Base-by-base conservation (phyloP, 2,329 filamentous ascomycete species). In the Arthrobotrys megalospora region DNA sequence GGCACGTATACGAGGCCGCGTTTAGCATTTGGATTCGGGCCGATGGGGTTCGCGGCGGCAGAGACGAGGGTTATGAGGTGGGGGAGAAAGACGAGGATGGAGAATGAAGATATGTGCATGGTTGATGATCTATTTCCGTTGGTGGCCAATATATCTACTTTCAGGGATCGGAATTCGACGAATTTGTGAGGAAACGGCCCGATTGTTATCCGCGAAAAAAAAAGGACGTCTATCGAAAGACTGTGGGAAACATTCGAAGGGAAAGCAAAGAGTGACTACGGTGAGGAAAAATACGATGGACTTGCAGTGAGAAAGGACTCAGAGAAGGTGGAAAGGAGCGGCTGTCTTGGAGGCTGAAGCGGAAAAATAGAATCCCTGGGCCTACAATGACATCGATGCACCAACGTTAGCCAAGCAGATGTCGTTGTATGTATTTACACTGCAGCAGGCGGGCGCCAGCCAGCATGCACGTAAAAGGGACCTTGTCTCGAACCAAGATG, bases 1-100 rank as follows among this genome's bases (percentile, higher is more conserved):
- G 89, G 87, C 16, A 92, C 88, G 84, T 90, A 92, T 82, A 90
- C 88, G 65, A 96, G 90, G 32, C 92, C 92, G 80, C 93, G 91
- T 84, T 94, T 94, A 14, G 86, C 82, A 5, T 77, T 77, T 52
- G 73, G 73, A 71, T 77, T 77, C 6, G 73, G 73, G 43, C 73
- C 73, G 50, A 77, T 77, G 16, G 73, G 73, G 41, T 77, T 77
- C 34, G 73, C 63, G 28, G 71, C 50, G 24, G 73, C 73, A 10
- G 73, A 58, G 34, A 67, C 73, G 52, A 71, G 38, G 7, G 36
- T 36, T 24, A 77, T 2, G 11, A 77, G 62, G 60, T 62, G 52
- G 24, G 66, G 41, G 34, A 70, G 34, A 21, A 60, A 34, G 10
- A 71, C 24, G 28, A 77, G 62, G 19, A 71, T n/a, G 5, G 58